These are phyloP conservation scores for Phytopythium helicoides DNA, from an alignment of 352 stramenopile genomes.

Conservation along the genomic window DNA sequence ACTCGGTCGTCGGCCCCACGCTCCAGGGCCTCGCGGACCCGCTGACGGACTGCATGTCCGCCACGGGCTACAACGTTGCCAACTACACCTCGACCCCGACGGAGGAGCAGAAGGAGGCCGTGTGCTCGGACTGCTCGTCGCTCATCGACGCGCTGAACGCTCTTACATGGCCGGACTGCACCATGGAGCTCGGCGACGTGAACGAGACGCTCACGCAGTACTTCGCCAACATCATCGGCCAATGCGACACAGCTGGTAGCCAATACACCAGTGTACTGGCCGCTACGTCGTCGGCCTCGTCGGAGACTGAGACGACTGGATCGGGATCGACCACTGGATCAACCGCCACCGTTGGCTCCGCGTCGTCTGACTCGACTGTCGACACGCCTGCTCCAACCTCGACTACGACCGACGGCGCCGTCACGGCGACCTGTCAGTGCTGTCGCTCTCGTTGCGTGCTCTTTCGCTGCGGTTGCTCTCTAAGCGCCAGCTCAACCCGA, in stretches of 20 bases:
- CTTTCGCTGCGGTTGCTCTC: slow-evolving; percentile 5
- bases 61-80: slow-evolving; percentile 15
- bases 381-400: slow-evolving; percentile 2
- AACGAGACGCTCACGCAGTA: slow-evolving; percentile 15
- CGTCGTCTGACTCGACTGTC: slow-evolving; percentile 3
- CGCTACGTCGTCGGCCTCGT: too few species aligned
- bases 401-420: background rate
- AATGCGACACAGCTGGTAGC: slow-evolving; percentile 8
- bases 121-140: slow-evolving; percentile 13
- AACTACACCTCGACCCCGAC: slow-evolving; percentile 7
- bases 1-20: slow-evolving; percentile 9
- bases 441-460: slow-evolving; percentile 1
- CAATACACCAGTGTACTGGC: slow-evolving; percentile 5
- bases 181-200: slow-evolving; percentile 11
- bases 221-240: slow-evolving; percentile 15
- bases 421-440: slow-evolving; percentile 2
- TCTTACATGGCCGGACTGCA: slow-evolving; percentile 16
- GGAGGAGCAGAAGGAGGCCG: slow-evolving; percentile 11
- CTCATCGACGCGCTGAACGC: slow-evolving; percentile 9
- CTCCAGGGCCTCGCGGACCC: slow-evolving; percentile 13
- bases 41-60: slow-evolving; percentile 12
- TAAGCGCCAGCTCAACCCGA: too few species aligned
- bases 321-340: background rate
- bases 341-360: slow-evolving; percentile 3
- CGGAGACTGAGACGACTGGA: background rate